Conservation (phyloP, 305 asterid genomes). For the Fraxinus paxiana region DNA sequence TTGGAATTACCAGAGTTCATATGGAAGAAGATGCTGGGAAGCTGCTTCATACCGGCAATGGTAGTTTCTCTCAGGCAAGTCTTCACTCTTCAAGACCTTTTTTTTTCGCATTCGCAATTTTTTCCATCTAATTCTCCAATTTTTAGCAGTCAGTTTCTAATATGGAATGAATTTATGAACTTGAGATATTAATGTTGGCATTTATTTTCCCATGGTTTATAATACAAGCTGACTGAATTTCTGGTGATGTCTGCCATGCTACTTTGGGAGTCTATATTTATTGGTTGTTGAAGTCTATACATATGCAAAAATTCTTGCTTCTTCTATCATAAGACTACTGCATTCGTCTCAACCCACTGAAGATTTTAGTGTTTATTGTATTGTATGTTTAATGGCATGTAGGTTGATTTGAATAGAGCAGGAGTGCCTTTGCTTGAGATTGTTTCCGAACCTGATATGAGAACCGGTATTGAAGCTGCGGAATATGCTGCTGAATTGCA, state of each 20-base stretch:
- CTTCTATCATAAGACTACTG: background rate
- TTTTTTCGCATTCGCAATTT: background rate
- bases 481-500: slow-evolving; percentile 96
- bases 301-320: background rate
- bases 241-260: background rate
- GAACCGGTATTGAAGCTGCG: slow-evolving; percentile 96
- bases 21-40: slow-evolving; percentile 99
- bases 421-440: slow-evolving; percentile 98
- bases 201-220: background rate
- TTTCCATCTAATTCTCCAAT: background rate
- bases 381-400: background rate
- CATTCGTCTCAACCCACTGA: background rate
- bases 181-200: background rate
- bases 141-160: background rate
- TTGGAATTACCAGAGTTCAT: slow-evolving; percentile 91
- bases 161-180: background rate
- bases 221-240: background rate
- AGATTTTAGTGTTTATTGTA: background rate
- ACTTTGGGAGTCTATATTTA: background rate
- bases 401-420: slow-evolving; percentile 98
- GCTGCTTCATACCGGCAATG: slow-evolving; percentile 76
- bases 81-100: background rate
- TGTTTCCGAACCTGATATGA: slow-evolving; percentile 98
- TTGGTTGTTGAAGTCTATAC: background rate
- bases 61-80: slow-evolving; percentile 70